These are phyloP conservation scores for Botrytis squamosa DNA, from an alignment of 2,329 filamentous ascomycete genomes.

Conservation along the genomic window DNA sequence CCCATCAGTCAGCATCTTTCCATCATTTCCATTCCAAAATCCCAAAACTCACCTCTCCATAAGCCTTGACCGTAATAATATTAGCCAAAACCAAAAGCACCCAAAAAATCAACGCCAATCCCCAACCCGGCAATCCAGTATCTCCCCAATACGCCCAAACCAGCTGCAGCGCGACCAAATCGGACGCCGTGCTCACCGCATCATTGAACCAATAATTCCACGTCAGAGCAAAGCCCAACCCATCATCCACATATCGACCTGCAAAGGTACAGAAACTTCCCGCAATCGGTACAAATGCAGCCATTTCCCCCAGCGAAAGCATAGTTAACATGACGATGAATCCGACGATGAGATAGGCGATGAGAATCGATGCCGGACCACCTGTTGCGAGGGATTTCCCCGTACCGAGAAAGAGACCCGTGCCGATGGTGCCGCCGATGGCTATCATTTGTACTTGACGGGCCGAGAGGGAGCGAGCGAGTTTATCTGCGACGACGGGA, in stretches of 20 bases:
- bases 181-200: conserved; percentile 58
- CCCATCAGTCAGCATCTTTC: neutral
- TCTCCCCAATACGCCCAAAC: conserved; percentile 59
- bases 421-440: conserved; percentile 58
- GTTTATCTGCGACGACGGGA: conserved; percentile 32
- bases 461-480: conserved; percentile 55
- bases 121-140: conserved; percentile 61
- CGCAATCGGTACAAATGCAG: conserved; percentile 54
- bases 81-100: conserved; percentile 53
- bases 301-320: conserved; percentile 60
- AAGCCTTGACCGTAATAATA: conserved; percentile 52
- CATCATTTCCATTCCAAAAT: neutral
- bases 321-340: conserved; percentile 59
- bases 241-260: conserved; percentile 53
- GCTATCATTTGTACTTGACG: conserved; percentile 70
- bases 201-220: conserved; percentile 68
- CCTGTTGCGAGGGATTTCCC: conserved; percentile 59
- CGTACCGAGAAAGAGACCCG: conserved; percentile 61
- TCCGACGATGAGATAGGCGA: conserved; percentile 57
- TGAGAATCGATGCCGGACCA: conserved; percentile 58
- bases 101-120: conserved; percentile 61
- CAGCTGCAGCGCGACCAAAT: conserved; percentile 59
- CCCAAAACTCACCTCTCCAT: conserved; percentile 48
- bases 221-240: conserved; percentile 53
- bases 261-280: conserved; percentile 57